Evolutionary conservation across 1,284 basidiomycete genomes (phyloP).

Genomic region (Ustilago sp.): DNA sequence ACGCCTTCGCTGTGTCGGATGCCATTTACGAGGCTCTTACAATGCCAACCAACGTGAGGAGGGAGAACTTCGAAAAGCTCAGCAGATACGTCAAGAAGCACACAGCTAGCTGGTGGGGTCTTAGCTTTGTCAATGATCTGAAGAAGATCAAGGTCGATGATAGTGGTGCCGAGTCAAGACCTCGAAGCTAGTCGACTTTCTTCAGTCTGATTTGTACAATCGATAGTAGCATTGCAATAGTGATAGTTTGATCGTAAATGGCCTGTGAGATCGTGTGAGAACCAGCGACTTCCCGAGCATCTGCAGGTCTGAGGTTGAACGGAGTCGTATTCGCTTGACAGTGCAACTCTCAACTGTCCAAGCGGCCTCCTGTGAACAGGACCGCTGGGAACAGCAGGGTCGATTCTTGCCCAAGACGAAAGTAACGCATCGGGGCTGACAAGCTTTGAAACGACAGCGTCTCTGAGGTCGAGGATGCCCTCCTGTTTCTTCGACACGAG

Average conservation of each 20-base stretch:
- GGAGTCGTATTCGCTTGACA: too few species aligned
- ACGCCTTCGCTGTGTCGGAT: slow-evolving; percentile 87
- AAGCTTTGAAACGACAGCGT: too few species aligned
- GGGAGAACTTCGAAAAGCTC: slow-evolving; percentile 92
- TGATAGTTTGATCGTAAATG: not conserved
- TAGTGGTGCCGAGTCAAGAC: slow-evolving; percentile 17
- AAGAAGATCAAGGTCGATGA: slow-evolving; percentile 55
- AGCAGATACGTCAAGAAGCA: slow-evolving; percentile 75
- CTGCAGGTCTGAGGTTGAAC: too few species aligned
- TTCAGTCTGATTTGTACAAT: not conserved
- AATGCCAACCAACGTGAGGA: slow-evolving; percentile 82
- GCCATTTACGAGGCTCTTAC: slow-evolving; percentile 94
- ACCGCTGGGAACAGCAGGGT: too few species aligned
- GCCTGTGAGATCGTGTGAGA: not conserved
- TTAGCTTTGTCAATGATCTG: slow-evolving; percentile 62
- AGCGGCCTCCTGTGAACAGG: too few species aligned
- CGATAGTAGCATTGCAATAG: slow-evolving; percentile 1
- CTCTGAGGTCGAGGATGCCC: too few species aligned
- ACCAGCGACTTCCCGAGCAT: not conserved
- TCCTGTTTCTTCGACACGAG: too few species aligned
- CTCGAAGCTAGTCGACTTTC: too few species aligned
- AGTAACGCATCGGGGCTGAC: too few species aligned
- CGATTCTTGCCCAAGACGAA: too few species aligned
- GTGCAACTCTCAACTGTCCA: too few species aligned
- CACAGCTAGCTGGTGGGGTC: slow-evolving; percentile 68